These are phyloP conservation scores for Trichothecium roseum DNA, from an alignment of 2,329 filamentous ascomycete species.

Conservation along the genomic window DNA sequence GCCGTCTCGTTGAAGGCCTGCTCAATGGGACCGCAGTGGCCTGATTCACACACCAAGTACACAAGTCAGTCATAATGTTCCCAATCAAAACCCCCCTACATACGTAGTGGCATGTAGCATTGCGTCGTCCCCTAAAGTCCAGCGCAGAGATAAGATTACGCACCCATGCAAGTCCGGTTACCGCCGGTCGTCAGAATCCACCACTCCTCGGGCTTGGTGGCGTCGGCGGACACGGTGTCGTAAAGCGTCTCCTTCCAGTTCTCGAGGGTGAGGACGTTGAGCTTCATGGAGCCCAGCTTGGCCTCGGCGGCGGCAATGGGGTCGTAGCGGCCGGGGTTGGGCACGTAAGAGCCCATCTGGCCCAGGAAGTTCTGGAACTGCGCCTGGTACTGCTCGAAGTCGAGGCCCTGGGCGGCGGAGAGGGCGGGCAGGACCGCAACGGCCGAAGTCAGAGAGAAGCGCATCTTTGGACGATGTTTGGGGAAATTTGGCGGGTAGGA, in stretches of 20 bases:
- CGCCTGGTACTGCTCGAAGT: slow-evolving; percentile 47
- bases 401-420: slow-evolving; percentile 39
- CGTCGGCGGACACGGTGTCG: slow-evolving; percentile 45
- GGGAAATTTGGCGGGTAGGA: slow-evolving; percentile 5
- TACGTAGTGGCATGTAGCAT: too few relatives aligned
- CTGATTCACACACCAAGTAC: slow-evolving; percentile 22
- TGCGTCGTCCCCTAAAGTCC: too few relatives aligned
- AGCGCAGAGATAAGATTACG: slow-evolving; percentile 10
- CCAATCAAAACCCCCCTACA: too few relatives aligned
- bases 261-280: slow-evolving; percentile 47
- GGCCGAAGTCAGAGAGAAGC: slow-evolving; percentile 40
- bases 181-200: slow-evolving; percentile 64
- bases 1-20: slow-evolving; percentile 57
- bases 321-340: slow-evolving; percentile 32
- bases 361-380: slow-evolving; percentile 56
- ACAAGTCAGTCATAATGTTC: background rate
- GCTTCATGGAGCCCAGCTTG: slow-evolving; percentile 31
- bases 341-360: slow-evolving; percentile 43
- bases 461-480: slow-evolving; percentile 35
- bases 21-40: slow-evolving; percentile 55
- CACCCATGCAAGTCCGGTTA: slow-evolving; percentile 68
- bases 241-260: slow-evolving; percentile 64
- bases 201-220: slow-evolving; percentile 62
- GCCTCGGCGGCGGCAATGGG: slow-evolving; percentile 29
- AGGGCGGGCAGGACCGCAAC: slow-evolving; percentile 47